Base-by-base conservation (phyloP, 768 basidiomycete species). In the Cyclocybe aegerita region DNA sequence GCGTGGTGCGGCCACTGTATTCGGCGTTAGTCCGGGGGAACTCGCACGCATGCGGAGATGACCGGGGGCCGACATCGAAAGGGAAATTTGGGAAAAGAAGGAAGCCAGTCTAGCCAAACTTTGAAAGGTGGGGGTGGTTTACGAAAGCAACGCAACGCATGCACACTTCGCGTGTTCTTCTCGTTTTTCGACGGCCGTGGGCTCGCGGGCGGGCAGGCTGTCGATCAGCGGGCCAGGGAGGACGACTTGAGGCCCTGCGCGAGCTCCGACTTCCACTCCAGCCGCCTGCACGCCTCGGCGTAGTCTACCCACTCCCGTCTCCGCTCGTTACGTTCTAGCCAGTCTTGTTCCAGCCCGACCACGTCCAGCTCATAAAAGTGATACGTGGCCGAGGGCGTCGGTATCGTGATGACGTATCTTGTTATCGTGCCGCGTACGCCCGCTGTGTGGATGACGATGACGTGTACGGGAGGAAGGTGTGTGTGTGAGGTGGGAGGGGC, bases 351-450 rank as follows among this genome's bases (percentile, higher is more conserved):
- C 50, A 93, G 80, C 36, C 71, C 73, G 11, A 79, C 75, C 42
- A 92, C 90, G 69, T 93, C 91, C 61, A 93, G 80, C 68, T 93
- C 91, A 72, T 88, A 93, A 58, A 93, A 92, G 70, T 93, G 91
- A 71, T 92, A 93, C 35, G 84, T 93, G 47, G 87, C 80, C 45
- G 89, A 81, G 33, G 86, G 81, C 37, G 86, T 81, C 53, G 85
- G 81, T 68, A 90, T 88, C 41, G 91, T 93, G 47, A 82, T 87
- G 43, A 93, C 87, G 71, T 80, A 92, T 62, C 90, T 86, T 60
- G 87, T 90, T 59, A 93, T 88, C 55, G 75, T 86, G 72, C 91
- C 91, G 61, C 86, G 89, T 63, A 91, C 88, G 70, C 91, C 91
- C 67, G 91, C 91, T 93, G 74, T 70, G 73, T 59, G 43, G 55